A percentile compares a stretch with the other conserved stretches of the same genome.
phyloP scores from a whole-genome alignment of 1,139 yeast species.

The Pichia sp. region DNA sequence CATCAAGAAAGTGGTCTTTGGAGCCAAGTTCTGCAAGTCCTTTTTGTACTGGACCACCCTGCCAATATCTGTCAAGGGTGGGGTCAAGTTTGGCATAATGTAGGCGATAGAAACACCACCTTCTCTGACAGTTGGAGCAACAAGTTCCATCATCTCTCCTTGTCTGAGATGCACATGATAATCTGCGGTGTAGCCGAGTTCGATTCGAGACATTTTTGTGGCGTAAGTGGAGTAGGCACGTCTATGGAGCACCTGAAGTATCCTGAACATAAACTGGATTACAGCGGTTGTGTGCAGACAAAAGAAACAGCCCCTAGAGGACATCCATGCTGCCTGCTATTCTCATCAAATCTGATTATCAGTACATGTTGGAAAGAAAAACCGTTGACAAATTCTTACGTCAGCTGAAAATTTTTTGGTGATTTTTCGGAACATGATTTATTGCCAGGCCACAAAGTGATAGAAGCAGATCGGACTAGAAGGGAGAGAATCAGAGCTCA shows the following conservation, averaged over 20 bases:
- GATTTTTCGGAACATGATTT: background rate
- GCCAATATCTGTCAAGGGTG: constrained; percentile 83
- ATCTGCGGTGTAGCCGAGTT: constrained; percentile 83
- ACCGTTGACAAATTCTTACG: background rate
- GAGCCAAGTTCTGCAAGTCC: constrained; percentile 62
- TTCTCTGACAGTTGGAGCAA: constrained; percentile 81
- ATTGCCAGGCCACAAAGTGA: no score
- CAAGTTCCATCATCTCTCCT: constrained; percentile 85
- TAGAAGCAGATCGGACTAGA: no score
- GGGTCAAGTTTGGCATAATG: constrained; percentile 93
- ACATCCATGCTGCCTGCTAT: no score
- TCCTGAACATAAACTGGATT: background rate
- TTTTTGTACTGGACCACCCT: constrained; percentile 67
- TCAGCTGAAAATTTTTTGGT: constrained; percentile 10
- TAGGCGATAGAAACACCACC: constrained; percentile 93
- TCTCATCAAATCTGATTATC: background rate
- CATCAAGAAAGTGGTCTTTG: constrained; percentile 86
- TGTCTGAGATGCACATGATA: constrained; percentile 96
- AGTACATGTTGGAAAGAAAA: background rate
- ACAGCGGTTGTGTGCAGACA: background rate
- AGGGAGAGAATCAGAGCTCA: background rate
- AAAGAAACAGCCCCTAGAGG: no score
- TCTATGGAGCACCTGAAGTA: background rate
- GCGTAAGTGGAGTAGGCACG: background rate
- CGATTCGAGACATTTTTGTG: constrained; percentile 20